A percentile compares a stretch with the other conserved stretches of the same genome.
phyloP scores from a whole-genome alignment of 306 rosid genomes.

The Lotus japonicus region DNA sequence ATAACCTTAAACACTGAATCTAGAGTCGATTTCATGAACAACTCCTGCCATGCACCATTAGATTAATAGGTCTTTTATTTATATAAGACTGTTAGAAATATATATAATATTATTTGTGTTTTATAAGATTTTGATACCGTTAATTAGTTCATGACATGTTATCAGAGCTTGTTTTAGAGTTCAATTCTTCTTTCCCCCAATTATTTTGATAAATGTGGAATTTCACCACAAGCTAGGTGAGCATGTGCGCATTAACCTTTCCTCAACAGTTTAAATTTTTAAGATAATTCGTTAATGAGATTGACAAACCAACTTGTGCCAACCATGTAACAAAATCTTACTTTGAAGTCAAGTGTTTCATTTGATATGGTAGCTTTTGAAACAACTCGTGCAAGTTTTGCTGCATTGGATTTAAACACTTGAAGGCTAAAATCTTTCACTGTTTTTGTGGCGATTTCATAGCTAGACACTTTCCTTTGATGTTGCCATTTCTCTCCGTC shows the following conservation, averaged over 20 bases:
- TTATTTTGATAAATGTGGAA: too few relatives aligned
- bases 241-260: too few relatives aligned
- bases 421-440: conserved; percentile 46
- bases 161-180: too few relatives aligned
- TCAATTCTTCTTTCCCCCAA: too few relatives aligned
- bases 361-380: conserved; percentile 40
- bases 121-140: too few relatives aligned
- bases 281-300: too few relatives aligned
- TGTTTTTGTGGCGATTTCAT: conserved; percentile 51
- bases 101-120: not conserved
- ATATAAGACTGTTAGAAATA: too few relatives aligned
- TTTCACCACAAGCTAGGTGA: not conserved
- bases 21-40: conserved; percentile 26
- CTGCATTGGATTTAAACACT: conserved; percentile 40
- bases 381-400: conserved; percentile 38
- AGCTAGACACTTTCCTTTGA: conserved; percentile 57
- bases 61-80: not conserved
- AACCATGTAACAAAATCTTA: not conserved
- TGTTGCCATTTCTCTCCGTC: conserved; percentile 59
- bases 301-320: too few relatives aligned
- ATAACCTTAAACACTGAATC: conserved; percentile 26
- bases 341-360: conserved; percentile 42
- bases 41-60: not conserved
- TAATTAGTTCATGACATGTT: too few relatives aligned
- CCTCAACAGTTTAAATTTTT: too few relatives aligned